A percentile compares a stretch with the other conserved stretches of the same genome.
These are phyloP conservation scores for Linnemannia exigua DNA, from an alignment of 192 early-diverging fungal genomes.

Conservation along the genomic window DNA sequence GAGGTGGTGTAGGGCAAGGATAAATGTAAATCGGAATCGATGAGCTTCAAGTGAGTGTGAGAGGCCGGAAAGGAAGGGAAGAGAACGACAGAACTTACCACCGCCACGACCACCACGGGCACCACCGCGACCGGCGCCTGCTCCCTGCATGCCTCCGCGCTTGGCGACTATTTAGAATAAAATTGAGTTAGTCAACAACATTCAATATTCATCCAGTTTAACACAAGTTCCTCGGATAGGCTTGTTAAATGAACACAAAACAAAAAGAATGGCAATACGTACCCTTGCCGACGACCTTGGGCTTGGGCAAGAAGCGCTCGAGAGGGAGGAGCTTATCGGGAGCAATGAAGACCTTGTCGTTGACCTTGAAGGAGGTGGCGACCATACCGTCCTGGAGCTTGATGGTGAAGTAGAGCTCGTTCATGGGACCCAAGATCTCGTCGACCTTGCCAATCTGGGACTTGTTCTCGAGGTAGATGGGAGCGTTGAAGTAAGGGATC, in stretches of 20 bases:
- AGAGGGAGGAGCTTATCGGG: constrained; percentile 95
- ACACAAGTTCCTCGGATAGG: background rate
- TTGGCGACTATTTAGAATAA: constrained; percentile 47
- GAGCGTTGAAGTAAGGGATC: constrained; percentile 99
- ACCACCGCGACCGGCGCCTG: constrained; percentile 73
- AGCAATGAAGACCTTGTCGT: constrained; percentile 95
- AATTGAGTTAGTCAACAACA: constrained; percentile 34
- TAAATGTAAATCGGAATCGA: background rate
- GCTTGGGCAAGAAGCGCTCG: constrained; percentile 97
- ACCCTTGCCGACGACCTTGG: constrained; percentile 78
- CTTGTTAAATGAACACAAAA: background rate
- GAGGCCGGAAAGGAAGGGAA: background rate
- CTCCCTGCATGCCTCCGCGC: constrained; percentile 71
- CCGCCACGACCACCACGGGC: constrained; percentile 70
- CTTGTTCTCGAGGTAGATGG: constrained; percentile 98
- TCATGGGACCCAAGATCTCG: constrained; percentile 98
- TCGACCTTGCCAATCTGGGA: constrained; percentile 99
- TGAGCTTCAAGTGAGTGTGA: background rate
- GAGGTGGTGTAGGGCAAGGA: constrained; percentile 3
- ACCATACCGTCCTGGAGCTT: constrained; percentile 95
- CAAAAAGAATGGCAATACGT: constrained; percentile 26
- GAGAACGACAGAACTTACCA: constrained; percentile 25
- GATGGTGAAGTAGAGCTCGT: constrained; percentile 98
- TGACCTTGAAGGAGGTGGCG: constrained; percentile 90
- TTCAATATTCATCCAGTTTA: background rate